Conservation (phyloP, 441 rosid species). For the Sinapis alba region DNA sequence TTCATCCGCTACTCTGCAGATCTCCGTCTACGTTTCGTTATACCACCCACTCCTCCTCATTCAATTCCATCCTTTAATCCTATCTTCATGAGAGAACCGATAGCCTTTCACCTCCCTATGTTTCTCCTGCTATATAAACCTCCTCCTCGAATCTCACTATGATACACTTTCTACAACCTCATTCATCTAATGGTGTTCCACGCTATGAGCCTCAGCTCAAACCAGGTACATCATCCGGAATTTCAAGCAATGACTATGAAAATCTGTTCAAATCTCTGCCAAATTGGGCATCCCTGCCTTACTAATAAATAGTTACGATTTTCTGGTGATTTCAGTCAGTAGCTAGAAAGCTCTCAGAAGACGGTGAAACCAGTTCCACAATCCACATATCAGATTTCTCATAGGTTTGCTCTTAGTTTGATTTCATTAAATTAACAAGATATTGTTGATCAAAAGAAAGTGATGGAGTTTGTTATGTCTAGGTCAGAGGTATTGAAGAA, state of each 20-base stretch:
- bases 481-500: too few species aligned
- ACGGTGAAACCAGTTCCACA: background rate
- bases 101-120: background rate
- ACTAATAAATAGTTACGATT: background rate
- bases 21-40: too few species aligned
- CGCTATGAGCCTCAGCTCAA: background rate
- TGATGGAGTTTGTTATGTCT: too few species aligned
- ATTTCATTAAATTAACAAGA: background rate
- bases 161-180: background rate
- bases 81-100: too few species aligned
- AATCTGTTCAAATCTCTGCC: background rate
- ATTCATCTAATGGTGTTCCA: background rate
- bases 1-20: constrained; percentile 19
- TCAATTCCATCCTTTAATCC: too few species aligned
- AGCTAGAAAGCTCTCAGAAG: background rate
- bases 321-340: background rate
- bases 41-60: too few species aligned
- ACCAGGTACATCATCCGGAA: background rate
- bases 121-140: background rate
- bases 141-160: background rate
- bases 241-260: background rate
- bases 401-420: background rate
- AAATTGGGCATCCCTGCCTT: background rate
- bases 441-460: too few species aligned
- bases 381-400: background rate